Conservation (phyloP, 2,329 filamentous ascomycete species). For the Polychaeton citri region DNA sequence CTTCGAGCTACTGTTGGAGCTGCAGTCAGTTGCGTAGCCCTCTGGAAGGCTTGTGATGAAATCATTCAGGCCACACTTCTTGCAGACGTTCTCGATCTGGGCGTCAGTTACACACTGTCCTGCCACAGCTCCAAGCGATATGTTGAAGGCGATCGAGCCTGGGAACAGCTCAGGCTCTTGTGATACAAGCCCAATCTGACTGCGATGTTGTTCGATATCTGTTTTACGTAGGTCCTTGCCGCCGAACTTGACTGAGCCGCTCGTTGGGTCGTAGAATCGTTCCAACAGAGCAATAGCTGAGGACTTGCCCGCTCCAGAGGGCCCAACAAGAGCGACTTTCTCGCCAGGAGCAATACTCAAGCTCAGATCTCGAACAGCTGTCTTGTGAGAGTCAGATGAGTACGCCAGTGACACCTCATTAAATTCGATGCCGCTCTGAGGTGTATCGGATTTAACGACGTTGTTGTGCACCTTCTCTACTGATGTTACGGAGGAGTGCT, state of each 20-base stretch:
- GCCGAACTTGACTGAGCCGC: slow-evolving; percentile 27
- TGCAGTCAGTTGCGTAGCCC: slow-evolving; percentile 33
- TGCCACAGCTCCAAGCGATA: slow-evolving; percentile 23
- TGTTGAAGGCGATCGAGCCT: slow-evolving; percentile 31
- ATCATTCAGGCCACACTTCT: slow-evolving; percentile 31
- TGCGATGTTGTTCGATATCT: slow-evolving; percentile 23
- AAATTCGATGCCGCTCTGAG: slow-evolving; percentile 12
- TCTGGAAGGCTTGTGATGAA: slow-evolving; percentile 35
- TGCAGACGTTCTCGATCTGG: slow-evolving; percentile 23
- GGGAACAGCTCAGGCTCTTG: slow-evolving; percentile 35
- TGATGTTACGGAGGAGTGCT: not conserved
- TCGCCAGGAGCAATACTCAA: slow-evolving; percentile 37
- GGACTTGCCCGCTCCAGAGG: slow-evolving; percentile 33
- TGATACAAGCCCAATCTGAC: slow-evolving; percentile 28
- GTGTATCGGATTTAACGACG: not conserved
- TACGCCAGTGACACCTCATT: slow-evolving; percentile 27
- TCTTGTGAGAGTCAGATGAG: slow-evolving; percentile 21
- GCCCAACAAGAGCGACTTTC: slow-evolving; percentile 36
- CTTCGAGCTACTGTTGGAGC: slow-evolving; percentile 25
- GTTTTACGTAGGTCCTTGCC: slow-evolving; percentile 27
- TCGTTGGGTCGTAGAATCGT: slow-evolving; percentile 30
- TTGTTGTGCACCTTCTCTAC: not conserved
- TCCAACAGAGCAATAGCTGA: slow-evolving; percentile 34
- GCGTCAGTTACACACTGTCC: slow-evolving; percentile 14
- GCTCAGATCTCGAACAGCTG: slow-evolving; percentile 33